Base-by-base conservation (phyloP, 441 rosid species). In the Adansonia madagascariensis region DNA sequence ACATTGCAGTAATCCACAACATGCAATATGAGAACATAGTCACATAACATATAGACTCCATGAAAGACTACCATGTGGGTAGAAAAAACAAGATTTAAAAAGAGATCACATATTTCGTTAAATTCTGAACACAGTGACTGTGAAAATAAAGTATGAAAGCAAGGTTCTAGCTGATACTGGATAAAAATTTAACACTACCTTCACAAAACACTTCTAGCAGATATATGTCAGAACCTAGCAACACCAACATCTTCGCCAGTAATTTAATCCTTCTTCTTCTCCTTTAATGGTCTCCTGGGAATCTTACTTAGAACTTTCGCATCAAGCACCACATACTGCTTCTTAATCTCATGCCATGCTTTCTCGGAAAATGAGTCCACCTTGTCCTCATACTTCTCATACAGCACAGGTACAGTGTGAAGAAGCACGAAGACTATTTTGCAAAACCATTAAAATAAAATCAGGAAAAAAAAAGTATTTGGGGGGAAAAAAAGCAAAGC, bases 291-390 rank as follows among this genome's bases (percentile, higher is more conserved):
- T 31, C 97, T 92, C 85, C 67, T 86, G 0, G 96, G 98, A 64
- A 96, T 90, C 91, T 91, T 94, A 82, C 97, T 96, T 78, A 91
- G 81, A 14, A 91, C 91, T 86, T 92, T 96, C n/a, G 81, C 92
- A 79, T 96, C 97, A 6, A 96, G 81, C 35, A 86, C 90, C 0
- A 84, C 88, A 61, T 90, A 90, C 68, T 86, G 98, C 90, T 90
- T 94, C 88, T 91, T 96, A 74, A 96, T 81, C 86, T 91, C 93
- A 14, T 80, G 80, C 85, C 71, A 60, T 64, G 91, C 91, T 88
- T 90, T 96, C 84, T 91, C 98, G 27, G 88, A 86, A 79, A 88
- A 85, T 43, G 91, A 84, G 53, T 96, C 99, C 2, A 96, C 84
- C 85, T 86, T 82, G 76, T 92, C 98, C 61, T 91, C 98, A 15